These are phyloP conservation scores for Coriolopsis trogii DNA, from an alignment of 1,284 basidiomycete species.

Conservation along the genomic window DNA sequence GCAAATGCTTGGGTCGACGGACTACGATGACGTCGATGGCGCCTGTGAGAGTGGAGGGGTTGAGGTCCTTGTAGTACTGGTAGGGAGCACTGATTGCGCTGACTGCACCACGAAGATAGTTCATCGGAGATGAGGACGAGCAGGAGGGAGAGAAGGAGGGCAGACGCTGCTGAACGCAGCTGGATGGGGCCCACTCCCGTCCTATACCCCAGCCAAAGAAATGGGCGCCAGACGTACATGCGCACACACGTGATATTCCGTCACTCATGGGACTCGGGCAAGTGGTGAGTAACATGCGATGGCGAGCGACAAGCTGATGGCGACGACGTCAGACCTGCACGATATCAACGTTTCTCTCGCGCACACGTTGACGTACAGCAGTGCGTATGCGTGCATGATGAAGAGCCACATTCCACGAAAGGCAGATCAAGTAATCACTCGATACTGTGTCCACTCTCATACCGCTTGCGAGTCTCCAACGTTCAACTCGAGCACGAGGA, in stretches of 20 bases:
- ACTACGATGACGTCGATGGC: slow-evolving; percentile 98
- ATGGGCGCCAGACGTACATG: slow-evolving; percentile 5
- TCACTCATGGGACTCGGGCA: slow-evolving; percentile 2
- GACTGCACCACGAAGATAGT: slow-evolving; percentile 82
- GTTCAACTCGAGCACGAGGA: too few relatives aligned
- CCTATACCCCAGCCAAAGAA: slow-evolving; percentile 17
- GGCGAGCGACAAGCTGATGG: background rate
- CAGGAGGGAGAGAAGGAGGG: background rate
- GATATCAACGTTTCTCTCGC: too few relatives aligned
- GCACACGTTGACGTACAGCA: background rate
- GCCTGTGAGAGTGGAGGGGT: slow-evolving; percentile 92
- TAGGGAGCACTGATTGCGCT: slow-evolving; percentile 80
- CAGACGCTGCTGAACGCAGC: slow-evolving; percentile 7
- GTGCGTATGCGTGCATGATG: background rate
- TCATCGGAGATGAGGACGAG: slow-evolving; percentile 48
- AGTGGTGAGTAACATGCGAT: background rate
- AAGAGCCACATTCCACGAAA: background rate
- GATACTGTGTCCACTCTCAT: too few relatives aligned
- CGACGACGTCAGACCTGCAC: slow-evolving; percentile 11
- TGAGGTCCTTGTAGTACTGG: slow-evolving; percentile 86
- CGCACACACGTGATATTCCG: slow-evolving; percentile 22
- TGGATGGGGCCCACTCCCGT: slow-evolving; percentile 20
- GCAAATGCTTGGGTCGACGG: slow-evolving; percentile 52
- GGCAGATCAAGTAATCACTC: background rate
- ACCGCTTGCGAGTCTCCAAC: too few relatives aligned